Base-by-base conservation (phyloP, 2,329 filamentous ascomycete species). In the Kalaharituber pfeilii region DNA sequence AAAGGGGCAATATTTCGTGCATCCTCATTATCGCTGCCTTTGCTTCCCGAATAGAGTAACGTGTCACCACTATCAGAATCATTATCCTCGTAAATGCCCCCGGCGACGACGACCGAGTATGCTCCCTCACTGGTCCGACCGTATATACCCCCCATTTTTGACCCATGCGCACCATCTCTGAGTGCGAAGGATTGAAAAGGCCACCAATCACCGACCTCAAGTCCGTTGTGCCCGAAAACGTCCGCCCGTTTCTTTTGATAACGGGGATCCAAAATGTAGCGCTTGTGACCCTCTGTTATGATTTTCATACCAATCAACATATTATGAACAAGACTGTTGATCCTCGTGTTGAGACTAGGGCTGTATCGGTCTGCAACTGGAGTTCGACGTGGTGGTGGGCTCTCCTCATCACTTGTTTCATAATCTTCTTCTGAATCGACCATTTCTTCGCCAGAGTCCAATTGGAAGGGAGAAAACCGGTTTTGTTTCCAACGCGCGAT, bases 41-140 rank as follows among this genome's bases (percentile, higher is more conserved):
- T 51, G 0, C 59, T 56, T 0, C 60, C 58, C 0, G 56, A 55
- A 25, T 60, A 62, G 45, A 55, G 65, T 53, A 54, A 59, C 33
- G 1, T 75, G 74, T 13, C 70, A 50, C 61, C 80, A 5, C 26
- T 49, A 27, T 61, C 59, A 0, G 15, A 39, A 36, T 61, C 58
- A 9, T 53, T 36, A 24, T 57, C 59, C 8, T 60, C 57, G 26
- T 60, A 60, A 1, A 25, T 2, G 2, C 69, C 68, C 0, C 69
- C 67, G 0, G 73, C 72, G 6, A 81, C 66, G 0, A 82, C 71
- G 30, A 80, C 71, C 0, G 75, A 78, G 51, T 69, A 76, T 0
- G 76, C 74, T 0, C 78, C 78, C 0, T 65, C 49, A 0, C 62
- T 62, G 1, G 58, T 62, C 5, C 67, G 67, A 2, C 77, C 76